These are phyloP conservation scores for Chalara sp. DNA, from an alignment of 2,329 filamentous ascomycete species.

Conservation along the genomic window DNA sequence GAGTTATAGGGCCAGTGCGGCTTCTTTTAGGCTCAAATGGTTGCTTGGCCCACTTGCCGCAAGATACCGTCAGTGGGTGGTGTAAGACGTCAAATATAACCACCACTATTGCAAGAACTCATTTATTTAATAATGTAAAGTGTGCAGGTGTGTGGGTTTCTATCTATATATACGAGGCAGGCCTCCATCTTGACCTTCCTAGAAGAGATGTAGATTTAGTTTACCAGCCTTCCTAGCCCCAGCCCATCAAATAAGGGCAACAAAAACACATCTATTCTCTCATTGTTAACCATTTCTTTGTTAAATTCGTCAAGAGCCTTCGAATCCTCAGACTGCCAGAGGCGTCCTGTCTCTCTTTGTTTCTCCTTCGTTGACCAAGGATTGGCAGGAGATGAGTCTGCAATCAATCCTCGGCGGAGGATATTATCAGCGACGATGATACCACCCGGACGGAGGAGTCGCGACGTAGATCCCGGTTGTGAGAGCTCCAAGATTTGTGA, in stretches of 20 bases:
- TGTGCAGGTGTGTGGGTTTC: too few relatives aligned
- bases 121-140: too few relatives aligned
- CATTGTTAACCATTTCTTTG: slow-evolving; percentile 22
- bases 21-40: too few relatives aligned
- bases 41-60: too few relatives aligned
- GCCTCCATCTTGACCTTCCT: too few relatives aligned
- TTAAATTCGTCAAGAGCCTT: slow-evolving; percentile 46
- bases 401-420: slow-evolving; percentile 41
- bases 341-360: neutral
- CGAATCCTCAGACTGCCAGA: slow-evolving; percentile 35
- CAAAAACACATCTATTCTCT: slow-evolving; percentile 30
- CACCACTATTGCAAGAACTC: too few relatives aligned
- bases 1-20: too few relatives aligned
- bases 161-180: too few relatives aligned
- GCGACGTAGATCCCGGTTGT: slow-evolving; percentile 26
- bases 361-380: slow-evolving; percentile 18
- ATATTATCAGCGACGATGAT: slow-evolving; percentile 50
- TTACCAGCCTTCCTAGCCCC: slow-evolving; percentile 22
- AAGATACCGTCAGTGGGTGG: too few relatives aligned
- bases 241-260: slow-evolving; percentile 35
- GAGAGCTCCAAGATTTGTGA: slow-evolving; percentile 38
- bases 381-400: slow-evolving; percentile 29
- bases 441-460: slow-evolving; percentile 41
- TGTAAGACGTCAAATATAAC: too few relatives aligned
- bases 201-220: neutral